Evolutionary conservation across 768 basidiomycete genomes (phyloP), one percentile per base, ranked within the genome.

Genomic region (Tylopilus felleus): DNA sequence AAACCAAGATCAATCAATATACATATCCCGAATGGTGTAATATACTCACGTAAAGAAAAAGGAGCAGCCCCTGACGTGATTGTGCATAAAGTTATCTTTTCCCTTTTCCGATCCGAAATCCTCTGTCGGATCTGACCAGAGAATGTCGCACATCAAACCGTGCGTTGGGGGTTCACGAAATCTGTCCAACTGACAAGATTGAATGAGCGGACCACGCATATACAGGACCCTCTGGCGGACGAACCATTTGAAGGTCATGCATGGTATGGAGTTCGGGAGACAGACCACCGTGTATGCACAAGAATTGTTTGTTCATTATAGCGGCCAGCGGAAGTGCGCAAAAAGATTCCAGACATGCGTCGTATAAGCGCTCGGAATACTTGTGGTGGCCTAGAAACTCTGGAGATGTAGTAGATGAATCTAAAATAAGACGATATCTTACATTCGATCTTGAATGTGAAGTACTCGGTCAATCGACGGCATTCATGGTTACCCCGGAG

Each of bases 261-360:
- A 87, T 68, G 0, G 85, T 86, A 43, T 83, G 74, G 8, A 88
- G 68, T 64, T 88, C 86, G 0, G 86, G 86, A 0, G 82, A 84
- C n/a, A 88, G 70, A 17, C 86, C 86, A 31, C 86, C 86, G 48
- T 88, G 86, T 48, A 88, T 85, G 66, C 86, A 88, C 56, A 88
- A 72, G 71, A 88, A 88, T 64, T 88, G 86, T 65, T 86, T 86
- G 74, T 88, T 88, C 86, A 88, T 88, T 64, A 88, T 76, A 25
- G 86, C 86, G 2, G 86, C 86, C 5, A 88, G 74, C 1, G 86
- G 86, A 4, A 88, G 76, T 6, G 81, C 77, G 63, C 85, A 88
- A 75, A 88, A 88, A 1, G 81, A 80, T 39, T 85, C 79, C 80
- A 86, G 85, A 75, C 83, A 84, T 9, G 84, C 86, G 49, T 88